Conservation (phyloP, 768 basidiomycete genomes). For the Omphalotus guepiniiformis region DNA sequence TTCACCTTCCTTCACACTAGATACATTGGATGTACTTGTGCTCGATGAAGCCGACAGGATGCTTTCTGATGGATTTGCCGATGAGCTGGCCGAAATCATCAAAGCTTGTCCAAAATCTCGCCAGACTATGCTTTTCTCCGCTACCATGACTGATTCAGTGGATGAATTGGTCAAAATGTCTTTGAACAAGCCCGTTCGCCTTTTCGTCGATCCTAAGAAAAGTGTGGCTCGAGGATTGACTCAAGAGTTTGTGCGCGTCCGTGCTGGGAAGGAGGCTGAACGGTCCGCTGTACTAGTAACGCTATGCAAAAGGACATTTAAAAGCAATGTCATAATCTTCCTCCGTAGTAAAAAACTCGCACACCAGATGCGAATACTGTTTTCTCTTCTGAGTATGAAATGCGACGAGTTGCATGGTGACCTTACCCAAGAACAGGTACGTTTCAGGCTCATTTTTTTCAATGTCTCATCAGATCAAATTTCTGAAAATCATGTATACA, state of each 20-base stretch:
- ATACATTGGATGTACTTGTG: conserved; percentile 88
- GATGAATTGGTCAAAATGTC: conserved; percentile 92
- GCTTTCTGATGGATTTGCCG: conserved; percentile 92
- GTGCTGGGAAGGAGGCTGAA: conserved; percentile 72
- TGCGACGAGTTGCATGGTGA: conserved; percentile 95
- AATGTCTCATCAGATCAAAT: background rate
- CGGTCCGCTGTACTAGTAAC: conserved; percentile 73
- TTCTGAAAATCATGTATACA: too few species aligned
- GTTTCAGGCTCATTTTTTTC: conserved; percentile 12
- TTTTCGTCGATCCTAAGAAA: conserved; percentile 94
- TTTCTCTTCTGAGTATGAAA: conserved; percentile 82
- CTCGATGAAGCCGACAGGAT: conserved; percentile 98
- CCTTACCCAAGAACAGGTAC: conserved; percentile 91
- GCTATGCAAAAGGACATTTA: conserved; percentile 87
- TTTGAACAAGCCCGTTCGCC: conserved; percentile 85
- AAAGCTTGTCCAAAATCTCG: conserved; percentile 81
- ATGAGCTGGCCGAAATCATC: conserved; percentile 92
- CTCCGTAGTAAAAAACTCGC: conserved; percentile 95
- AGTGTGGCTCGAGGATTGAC: conserved; percentile 79
- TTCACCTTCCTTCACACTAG: conserved; percentile 88
- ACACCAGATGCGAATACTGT: conserved; percentile 94
- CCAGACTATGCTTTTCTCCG: conserved; percentile 98
- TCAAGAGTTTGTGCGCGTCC: conserved; percentile 94
- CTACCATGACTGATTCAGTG: conserved; percentile 97
- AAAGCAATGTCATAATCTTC: conserved; percentile 83